Evolutionary conservation across 2,329 filamentous ascomycete genomes (phyloP), one percentile per base, ranked within the genome.

Genomic region (Arthrobotrys entomopaga): DNA sequence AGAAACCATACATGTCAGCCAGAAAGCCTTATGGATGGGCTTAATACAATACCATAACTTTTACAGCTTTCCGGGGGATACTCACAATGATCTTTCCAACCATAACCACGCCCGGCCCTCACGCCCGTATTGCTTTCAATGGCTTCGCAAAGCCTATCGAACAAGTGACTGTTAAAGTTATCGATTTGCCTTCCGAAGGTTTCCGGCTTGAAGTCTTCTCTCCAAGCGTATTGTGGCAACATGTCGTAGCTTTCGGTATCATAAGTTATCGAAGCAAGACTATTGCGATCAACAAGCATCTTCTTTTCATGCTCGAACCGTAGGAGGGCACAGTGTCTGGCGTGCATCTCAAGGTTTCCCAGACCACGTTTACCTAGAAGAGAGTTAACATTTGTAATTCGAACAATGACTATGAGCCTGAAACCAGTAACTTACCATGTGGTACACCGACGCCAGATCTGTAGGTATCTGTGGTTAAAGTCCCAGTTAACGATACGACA

Each of bases 201-300:
- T 6, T 64, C 6, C 7, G 66, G 22, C 0, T 22, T 29, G 42
- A 79, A 79, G 0, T 24, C 19, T 13, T 40, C 42, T 49, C 74
- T 49, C 79, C 79, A 80, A 2, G 53, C 1, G 52, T 79, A 80
- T 34, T 52, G 19, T 0, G 79, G 79, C 15, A 77, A 29, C 65
- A 79, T 76, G 20, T 79, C 77, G 57, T 80, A 79, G 5, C 53
- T 50, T 34, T 74, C 66, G 5, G 43, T 42, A 48, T 78, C 77
- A 43, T 78, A 78, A 1, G 53, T 56, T 11, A 53, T 67, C 15
- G 53, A 63, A 10, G 74, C 54, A 7, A 77, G 46, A 1, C 26
- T 49, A 40, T 65, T 15, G 24, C 67, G 67, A 7, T 67, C 70
- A n/a, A 74, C 70, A 13, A 61, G n/a, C 49, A 74, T 67, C 26